A percentile compares a stretch with the other conserved stretches of the same genome.
Conservation (phyloP, 352 stramenopile species). For the Globisporangium radiosum region DNA sequence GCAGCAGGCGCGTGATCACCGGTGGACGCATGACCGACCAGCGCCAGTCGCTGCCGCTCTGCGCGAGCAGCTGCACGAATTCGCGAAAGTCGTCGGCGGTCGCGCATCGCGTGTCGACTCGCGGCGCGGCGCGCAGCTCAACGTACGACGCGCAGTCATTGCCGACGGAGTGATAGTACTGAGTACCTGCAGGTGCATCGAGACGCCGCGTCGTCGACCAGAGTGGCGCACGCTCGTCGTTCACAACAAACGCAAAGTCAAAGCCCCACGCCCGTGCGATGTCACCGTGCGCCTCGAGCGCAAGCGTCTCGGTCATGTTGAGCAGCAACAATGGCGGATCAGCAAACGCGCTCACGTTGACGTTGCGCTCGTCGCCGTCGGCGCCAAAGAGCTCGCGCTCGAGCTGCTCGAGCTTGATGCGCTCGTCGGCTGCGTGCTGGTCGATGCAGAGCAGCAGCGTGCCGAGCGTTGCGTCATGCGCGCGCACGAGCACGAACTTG, state of each 20-base stretch:
- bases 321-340: slow-evolving; percentile 46
- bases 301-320: slow-evolving; percentile 43
- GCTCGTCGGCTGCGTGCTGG: slow-evolving; percentile 89
- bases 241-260: slow-evolving; percentile 26
- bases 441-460: slow-evolving; percentile 78
- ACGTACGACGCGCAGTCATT: slow-evolving; percentile 6
- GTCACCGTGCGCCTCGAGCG: slow-evolving; percentile 32
- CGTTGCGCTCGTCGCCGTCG: slow-evolving; percentile 36
- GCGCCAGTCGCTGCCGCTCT: slow-evolving; percentile 14
- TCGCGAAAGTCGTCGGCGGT: slow-evolving; percentile 76
- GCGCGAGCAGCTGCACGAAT: slow-evolving; percentile 65
- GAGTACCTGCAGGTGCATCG: not conserved
- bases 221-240: slow-evolving; percentile 1
- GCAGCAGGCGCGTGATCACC: slow-evolving; percentile 75
- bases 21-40: slow-evolving; percentile 42
- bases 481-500: slow-evolving; percentile 87
- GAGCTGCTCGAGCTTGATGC: slow-evolving; percentile 79
- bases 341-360: slow-evolving; percentile 48
- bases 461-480: slow-evolving; percentile 13
- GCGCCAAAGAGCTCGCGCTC: slow-evolving; percentile 62
- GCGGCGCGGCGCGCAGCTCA: slow-evolving; percentile 39
- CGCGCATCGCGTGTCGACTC: slow-evolving; percentile 64
- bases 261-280: slow-evolving; percentile 84
- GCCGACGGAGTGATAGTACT: not conserved
- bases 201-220: too few relatives aligned